Evolutionary conservation across 441 rosid species (phyloP).

Genomic region (Theobroma grandiflorum): DNA sequence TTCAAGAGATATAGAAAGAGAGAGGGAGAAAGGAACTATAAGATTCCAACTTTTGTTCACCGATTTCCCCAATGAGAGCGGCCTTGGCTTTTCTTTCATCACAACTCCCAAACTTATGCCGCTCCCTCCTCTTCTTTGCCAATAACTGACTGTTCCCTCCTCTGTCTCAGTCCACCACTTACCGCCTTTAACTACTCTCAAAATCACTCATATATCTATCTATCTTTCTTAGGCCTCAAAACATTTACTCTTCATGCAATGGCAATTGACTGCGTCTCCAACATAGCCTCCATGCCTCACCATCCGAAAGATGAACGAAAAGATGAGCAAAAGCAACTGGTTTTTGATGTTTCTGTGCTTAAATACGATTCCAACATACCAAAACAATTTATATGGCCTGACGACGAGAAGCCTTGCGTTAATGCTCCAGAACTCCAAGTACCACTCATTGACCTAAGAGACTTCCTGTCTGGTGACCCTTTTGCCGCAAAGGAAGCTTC

Average conservation of each 20-base stretch:
- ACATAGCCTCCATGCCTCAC: slow-evolving; percentile 31
- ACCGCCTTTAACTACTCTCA: slow-evolving; percentile 4
- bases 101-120: slow-evolving; percentile 37
- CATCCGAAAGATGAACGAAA: slow-evolving; percentile 28
- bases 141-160: slow-evolving; percentile 4
- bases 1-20: background rate
- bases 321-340: slow-evolving; percentile 40
- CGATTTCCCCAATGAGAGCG: slow-evolving; percentile 50
- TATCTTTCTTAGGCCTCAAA: background rate
- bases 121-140: slow-evolving; percentile 23
- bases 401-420: slow-evolving; percentile 66
- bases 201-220: background rate
- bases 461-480: slow-evolving; percentile 66
- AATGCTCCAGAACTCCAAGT: slow-evolving; percentile 69
- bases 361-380: slow-evolving; percentile 63
- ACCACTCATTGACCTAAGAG: slow-evolving; percentile 72
- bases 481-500: slow-evolving; percentile 62
- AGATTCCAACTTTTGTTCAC: slow-evolving; percentile 59
- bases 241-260: slow-evolving; percentile 49
- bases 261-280: slow-evolving; percentile 56
- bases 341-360: slow-evolving; percentile 75
- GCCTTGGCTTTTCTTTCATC: slow-evolving; percentile 62
- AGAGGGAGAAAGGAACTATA: slow-evolving; percentile 38
- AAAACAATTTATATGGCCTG: slow-evolving; percentile 90
- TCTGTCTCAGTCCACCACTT: slow-evolving; percentile 5